A percentile compares a stretch with the other conserved stretches of the same genome.
Conservation (phyloP, 208 protist species). For the Leishmania lainsoni region DNA sequence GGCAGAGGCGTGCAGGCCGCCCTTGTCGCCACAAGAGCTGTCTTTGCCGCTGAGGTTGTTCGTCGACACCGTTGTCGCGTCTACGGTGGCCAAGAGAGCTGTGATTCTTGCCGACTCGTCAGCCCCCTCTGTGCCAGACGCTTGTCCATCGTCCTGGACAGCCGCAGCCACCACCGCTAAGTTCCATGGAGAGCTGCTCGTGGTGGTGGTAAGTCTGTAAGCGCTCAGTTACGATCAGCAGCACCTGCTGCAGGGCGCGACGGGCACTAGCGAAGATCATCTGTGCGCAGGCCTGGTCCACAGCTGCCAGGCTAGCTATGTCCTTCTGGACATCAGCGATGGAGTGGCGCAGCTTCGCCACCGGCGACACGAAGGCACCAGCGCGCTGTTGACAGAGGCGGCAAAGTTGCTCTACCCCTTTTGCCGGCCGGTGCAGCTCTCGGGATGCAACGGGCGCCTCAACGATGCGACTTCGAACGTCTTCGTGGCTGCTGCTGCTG, state of each 20-base stretch:
- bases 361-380: constrained; percentile 32
- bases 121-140: not conserved
- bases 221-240: constrained; percentile 42
- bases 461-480: not conserved
- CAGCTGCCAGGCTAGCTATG: constrained; percentile 23
- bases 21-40: not conserved
- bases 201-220: constrained; percentile 18
- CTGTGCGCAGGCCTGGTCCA: constrained; percentile 23
- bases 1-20: too few relatives aligned
- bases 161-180: not conserved
- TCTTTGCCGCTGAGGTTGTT: not conserved
- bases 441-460: not conserved
- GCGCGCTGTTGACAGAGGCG: constrained; percentile 18
- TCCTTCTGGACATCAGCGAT: constrained; percentile 26
- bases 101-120: not conserved
- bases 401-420: constrained; percentile 5
- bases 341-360: constrained; percentile 32
- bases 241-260: constrained; percentile 33
- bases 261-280: constrained; percentile 13
- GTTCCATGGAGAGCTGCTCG: not conserved
- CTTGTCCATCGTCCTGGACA: not conserved
- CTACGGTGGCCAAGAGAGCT: not conserved
- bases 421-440: too few relatives aligned
- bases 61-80: not conserved
- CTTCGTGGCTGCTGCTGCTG: not conserved